phyloP scores from a whole-genome alignment of 73 alveolate genomes.

The Paramecium biaurelia region DNA sequence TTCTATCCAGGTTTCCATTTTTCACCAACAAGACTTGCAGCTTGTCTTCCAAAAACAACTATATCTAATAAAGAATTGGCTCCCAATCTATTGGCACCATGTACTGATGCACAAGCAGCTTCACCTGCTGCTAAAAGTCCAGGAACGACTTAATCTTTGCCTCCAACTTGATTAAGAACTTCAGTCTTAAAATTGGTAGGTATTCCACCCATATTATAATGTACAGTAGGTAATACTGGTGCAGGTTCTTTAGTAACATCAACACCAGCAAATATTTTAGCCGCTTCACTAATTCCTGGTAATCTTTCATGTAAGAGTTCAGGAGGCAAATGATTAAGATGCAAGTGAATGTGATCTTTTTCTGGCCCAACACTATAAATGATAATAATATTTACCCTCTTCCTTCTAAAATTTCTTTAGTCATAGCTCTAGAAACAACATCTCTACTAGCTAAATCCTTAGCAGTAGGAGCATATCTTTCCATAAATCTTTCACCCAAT shows the following conservation, averaged over 20 bases:
- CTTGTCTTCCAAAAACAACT: conserved; percentile 96
- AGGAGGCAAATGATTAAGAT: conserved; percentile 90
- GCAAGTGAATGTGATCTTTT: conserved; percentile 92
- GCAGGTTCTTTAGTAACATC: conserved; percentile 97
- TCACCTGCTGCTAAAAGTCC: conserved; percentile 99
- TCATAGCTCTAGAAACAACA: conserved; percentile 96
- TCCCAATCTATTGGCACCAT: conserved; percentile 99
- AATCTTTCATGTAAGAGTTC: conserved; percentile 79
- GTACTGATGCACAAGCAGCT: conserved; percentile 99
- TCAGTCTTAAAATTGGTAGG: conserved; percentile 96
- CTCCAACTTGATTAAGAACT: conserved; percentile 78
- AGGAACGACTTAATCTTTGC: conserved; percentile 83
- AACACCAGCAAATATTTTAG: conserved; percentile 97
- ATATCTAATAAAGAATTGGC: conserved; percentile 98
- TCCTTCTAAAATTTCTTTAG: conserved; percentile 76
- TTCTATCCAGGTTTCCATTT: conserved; percentile 79
- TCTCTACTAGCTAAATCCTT: conserved; percentile 97
- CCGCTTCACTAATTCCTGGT: conserved; percentile 97
- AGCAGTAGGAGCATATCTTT: conserved; percentile 72
- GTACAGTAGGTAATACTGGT: conserved; percentile 99
- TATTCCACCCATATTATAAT: conserved; percentile 99
- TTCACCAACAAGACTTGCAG: conserved; percentile 79
- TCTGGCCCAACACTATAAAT: conserved; percentile 75
- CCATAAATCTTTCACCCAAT: conserved; percentile 91
- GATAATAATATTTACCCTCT: conserved; percentile 25